These are phyloP conservation scores for Fremontodendron californicum DNA, from an alignment of 345 rosid species.

Conservation along the genomic window DNA sequence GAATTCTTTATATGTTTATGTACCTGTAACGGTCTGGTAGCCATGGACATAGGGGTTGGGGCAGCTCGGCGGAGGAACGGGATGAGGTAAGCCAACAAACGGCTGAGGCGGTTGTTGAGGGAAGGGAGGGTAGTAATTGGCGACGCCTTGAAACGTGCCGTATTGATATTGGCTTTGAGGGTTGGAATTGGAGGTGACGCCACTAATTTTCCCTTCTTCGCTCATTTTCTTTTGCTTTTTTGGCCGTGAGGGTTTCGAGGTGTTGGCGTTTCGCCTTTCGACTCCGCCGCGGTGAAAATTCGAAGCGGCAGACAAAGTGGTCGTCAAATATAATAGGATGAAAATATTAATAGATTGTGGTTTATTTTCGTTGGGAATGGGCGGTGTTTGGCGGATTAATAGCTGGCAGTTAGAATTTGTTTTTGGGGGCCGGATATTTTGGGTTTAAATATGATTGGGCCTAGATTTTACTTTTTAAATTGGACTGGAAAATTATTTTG, in stretches of 20 bases:
- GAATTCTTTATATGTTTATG: neutral
- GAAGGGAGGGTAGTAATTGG: slow-evolving; percentile 54
- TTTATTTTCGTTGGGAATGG: neutral
- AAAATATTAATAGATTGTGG: neutral
- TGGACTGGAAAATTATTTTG: too few relatives aligned
- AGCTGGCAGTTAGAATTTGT: neutral
- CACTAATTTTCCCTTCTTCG: slow-evolving; percentile 42
- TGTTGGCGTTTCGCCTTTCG: neutral
- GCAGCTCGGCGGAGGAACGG: slow-evolving; percentile 33
- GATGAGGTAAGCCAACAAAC: slow-evolving; percentile 39
- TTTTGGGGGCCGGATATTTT: neutral
- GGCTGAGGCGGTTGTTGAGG: slow-evolving; percentile 38
- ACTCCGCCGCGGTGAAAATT: slow-evolving; percentile 3
- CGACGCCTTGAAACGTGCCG: slow-evolving; percentile 93
- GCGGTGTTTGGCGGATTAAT: neutral
- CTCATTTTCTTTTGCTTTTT: slow-evolving; percentile 28
- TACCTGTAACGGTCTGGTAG: slow-evolving; percentile 52
- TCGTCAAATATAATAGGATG: neutral
- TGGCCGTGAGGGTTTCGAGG: neutral
- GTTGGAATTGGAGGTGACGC: slow-evolving; percentile 25
- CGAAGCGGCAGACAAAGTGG: neutral
- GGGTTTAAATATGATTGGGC: neutral
- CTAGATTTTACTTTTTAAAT: neutral
- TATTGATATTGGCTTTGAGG: slow-evolving; percentile 39
- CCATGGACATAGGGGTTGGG: slow-evolving; percentile 29